A percentile compares a stretch with the other conserved stretches of the same genome.
Conservation (phyloP, 2,329 filamentous ascomycete species). For the Keithomyces neogunnii region DNA sequence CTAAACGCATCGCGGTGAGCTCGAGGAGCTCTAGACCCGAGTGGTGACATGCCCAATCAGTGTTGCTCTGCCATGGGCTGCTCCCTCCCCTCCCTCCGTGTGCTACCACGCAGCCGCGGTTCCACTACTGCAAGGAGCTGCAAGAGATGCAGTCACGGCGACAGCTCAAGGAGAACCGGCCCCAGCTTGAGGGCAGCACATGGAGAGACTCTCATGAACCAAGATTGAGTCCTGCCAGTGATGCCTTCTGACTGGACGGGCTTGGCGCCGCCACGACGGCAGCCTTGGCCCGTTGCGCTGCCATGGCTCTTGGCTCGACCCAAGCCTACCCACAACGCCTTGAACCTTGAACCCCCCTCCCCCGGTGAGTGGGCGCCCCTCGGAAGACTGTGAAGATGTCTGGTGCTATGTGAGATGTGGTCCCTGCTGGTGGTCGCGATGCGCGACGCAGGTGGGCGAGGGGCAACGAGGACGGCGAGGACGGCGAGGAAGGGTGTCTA, state of each 20-base stretch:
- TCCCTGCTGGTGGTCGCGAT: not conserved
- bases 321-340: not conserved
- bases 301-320: not conserved
- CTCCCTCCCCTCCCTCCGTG: not conserved
- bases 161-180: not conserved
- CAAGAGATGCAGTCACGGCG: not conserved
- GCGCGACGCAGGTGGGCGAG: not conserved
- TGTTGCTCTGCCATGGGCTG: not conserved
- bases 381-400: conserved; percentile 4
- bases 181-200: not conserved
- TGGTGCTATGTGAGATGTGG: not conserved
- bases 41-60: not conserved
- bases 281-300: conserved; percentile 4
- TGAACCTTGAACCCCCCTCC: conserved; percentile 1
- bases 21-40: conserved; percentile 8
- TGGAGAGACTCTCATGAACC: conserved; percentile 4
- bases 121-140: conserved; percentile 2
- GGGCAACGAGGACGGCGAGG: not conserved
- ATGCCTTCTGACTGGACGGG: conserved; percentile 9
- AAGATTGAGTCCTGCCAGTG: conserved; percentile 8
- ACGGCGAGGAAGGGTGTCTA: not conserved
- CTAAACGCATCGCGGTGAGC: conserved; percentile 5
- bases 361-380: conserved; percentile 4
- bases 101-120: conserved; percentile 4
- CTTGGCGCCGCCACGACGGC: conserved; percentile 10